Base-by-base conservation (phyloP, 768 basidiomycete genomes). In the Kwoniella pini region DNA sequence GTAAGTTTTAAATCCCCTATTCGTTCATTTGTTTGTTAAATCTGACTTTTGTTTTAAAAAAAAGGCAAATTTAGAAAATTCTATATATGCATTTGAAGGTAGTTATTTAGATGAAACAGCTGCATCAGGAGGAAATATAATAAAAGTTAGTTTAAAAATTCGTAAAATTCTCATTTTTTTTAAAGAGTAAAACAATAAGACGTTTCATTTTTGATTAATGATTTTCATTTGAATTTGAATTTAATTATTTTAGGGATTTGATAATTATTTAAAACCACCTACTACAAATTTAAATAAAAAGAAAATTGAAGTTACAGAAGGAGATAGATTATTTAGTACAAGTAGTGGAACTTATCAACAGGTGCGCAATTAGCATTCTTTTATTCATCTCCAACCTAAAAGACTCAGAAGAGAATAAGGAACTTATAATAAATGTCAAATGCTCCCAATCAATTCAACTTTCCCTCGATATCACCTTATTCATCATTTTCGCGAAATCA, bases 11-110 rank as follows among this genome's bases (percentile, higher is more conserved):
- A n/a, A 21, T 39, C 9, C 11, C 24, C n/a, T n/a, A n/a, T n/a
- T n/a, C n/a, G n/a, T n/a, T n/a, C n/a, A n/a, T n/a, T n/a, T n/a
- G n/a, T n/a, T n/a, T n/a, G n/a, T 33, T 21, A 36, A 4, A 42
- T 46, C 22, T 4, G 15, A 24, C 17, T 19, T 46, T 13, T 19
- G 19, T 24, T 36, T 36, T 21, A 12, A 12, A 3, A n/a, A 6
- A 0, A 61, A 81, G 80, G 78, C 79, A 1, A 68, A 67, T 21
- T 69, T 80, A 44, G 80, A 81, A 53, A 65, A 74, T 4, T 76
- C 78, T 4, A 80, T 81, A 52, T 77, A 78, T 57, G 74, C 72
- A 3, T 80, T 79, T 54, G 80, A 81, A 52, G 79, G 79, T 1
- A 79, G 77, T 27, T 81, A 81, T 56, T 71, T 81, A 15, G 76